Evolutionary conservation across 1,139 yeast species (phyloP), one percentile per base, ranked within the genome.

Genomic region (Candida sanyaensis): DNA sequence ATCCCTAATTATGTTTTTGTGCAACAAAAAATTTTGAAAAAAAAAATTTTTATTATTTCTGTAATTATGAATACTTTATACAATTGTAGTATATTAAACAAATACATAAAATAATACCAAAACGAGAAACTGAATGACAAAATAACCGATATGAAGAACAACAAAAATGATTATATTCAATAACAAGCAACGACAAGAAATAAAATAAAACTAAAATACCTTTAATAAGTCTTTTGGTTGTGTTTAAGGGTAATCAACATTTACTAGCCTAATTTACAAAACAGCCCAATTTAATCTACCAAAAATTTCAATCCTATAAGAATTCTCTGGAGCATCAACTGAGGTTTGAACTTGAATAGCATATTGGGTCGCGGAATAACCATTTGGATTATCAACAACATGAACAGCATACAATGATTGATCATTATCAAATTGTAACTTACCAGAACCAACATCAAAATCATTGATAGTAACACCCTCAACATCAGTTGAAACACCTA

Each of bases 401-500:
- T 40, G 42, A 21, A 40, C 42, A 40, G 42, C 42, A 12, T 31
- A 40, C 23, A 40, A 40, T 37, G 21, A 40, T 21, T 40, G 21
- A 31, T 40, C 37, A 31, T 37, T 37, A 11, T 37, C 31, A 12
- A 40, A 40, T 30, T 31, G 28, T 7, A 40, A 8, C 24, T 29
- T 21, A 31, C 42, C 42, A 23, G 24, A n/a, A 1, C 8, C 24
- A 6, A 2, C 6, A 24, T 40, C 37, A 30, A 6, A 40, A 31
- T 40, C 42, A 24, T 37, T 17, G 24, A 40, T 40, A 7, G 26
- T 30, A 21, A 40, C 30, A 40, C 42, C 42, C 31, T 40, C 42
- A 31, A 37, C 31, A 40, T 37, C 42, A 40, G 37, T 23, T n/a
- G 37, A 30, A 40, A 32, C 30, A 31, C 42, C 42, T n/a, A 40